These are phyloP conservation scores for Echeveria elegans DNA, from an alignment of 164 flowering plant genomes.

Conservation along the genomic window DNA sequence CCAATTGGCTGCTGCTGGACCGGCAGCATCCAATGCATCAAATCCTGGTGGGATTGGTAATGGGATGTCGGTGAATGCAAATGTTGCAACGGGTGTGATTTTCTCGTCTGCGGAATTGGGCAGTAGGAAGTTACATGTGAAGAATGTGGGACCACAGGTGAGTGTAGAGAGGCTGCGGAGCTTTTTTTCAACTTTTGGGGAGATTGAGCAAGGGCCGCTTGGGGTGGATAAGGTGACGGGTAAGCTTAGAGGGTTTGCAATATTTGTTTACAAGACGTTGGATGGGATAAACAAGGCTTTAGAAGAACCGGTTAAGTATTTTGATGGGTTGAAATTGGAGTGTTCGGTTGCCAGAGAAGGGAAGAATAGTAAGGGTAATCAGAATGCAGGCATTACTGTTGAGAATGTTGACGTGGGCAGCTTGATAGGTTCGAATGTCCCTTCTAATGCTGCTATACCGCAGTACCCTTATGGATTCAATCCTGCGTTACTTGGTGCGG, in stretches of 20 bases:
- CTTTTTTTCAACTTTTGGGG: slow-evolving; percentile 33
- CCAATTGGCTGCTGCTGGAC: slow-evolving; percentile 26
- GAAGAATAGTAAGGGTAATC: background rate
- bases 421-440: background rate
- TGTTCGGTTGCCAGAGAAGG: slow-evolving; percentile 37
- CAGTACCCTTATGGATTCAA: background rate
- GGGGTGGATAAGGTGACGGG: slow-evolving; percentile 37
- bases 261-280: slow-evolving; percentile 28
- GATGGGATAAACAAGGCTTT: slow-evolving; percentile 34
- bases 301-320: slow-evolving; percentile 38
- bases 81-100: background rate
- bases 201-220: slow-evolving; percentile 35
- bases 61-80: background rate
- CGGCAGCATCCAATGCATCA: background rate
- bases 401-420: slow-evolving; percentile 3
- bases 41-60: background rate
- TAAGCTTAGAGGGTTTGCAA: slow-evolving; percentile 35
- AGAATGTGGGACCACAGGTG: slow-evolving; percentile 29
- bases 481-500: slow-evolving; percentile 5
- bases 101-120: slow-evolving; percentile 13
- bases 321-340: slow-evolving; percentile 31
- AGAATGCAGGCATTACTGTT: slow-evolving; percentile 7
- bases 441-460: background rate
- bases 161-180: slow-evolving; percentile 23
- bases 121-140: slow-evolving; percentile 28